phyloP scores from a whole-genome alignment of 345 rosid genomes.

The Hevea brasiliensis region DNA sequence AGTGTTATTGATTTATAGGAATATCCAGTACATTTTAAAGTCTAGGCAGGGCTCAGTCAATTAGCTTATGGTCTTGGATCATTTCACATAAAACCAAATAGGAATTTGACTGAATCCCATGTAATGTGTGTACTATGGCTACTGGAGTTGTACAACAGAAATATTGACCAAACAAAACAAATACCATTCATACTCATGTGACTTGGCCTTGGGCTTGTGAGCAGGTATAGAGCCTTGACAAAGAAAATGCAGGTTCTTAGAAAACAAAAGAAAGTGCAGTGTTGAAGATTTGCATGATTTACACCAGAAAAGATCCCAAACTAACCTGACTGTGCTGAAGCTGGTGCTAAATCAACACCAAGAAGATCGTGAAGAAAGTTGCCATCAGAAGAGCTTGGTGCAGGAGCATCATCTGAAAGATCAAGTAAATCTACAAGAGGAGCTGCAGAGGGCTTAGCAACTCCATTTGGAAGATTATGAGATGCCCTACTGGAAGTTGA shows the following conservation, averaged over 20 bases:
- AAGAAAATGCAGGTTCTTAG: background rate
- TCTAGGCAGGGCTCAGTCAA: background rate
- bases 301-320: slow-evolving; percentile 16
- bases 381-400: slow-evolving; percentile 71
- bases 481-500: slow-evolving; percentile 61
- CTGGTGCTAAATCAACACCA: slow-evolving; percentile 66
- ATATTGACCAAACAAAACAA: background rate
- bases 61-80: background rate
- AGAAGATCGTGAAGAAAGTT: slow-evolving; percentile 94
- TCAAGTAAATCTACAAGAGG: slow-evolving; percentile 85
- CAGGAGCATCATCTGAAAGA: slow-evolving; percentile 78
- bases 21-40: background rate
- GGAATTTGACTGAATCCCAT: slow-evolving; percentile 6
- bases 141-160: background rate
- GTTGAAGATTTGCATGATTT: slow-evolving; percentile 7
- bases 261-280: background rate
- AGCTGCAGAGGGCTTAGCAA: slow-evolving; percentile 64
- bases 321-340: slow-evolving; percentile 65
- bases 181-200: background rate
- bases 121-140: background rate
- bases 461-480: slow-evolving; percentile 84
- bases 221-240: background rate
- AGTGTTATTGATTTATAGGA: background rate
- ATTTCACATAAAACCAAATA: background rate
- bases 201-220: background rate